Evolutionary conservation across 2,329 filamentous ascomycete species (phyloP), one percentile per base, ranked within the genome.

Genomic region (Apiospora malaysiana): DNA sequence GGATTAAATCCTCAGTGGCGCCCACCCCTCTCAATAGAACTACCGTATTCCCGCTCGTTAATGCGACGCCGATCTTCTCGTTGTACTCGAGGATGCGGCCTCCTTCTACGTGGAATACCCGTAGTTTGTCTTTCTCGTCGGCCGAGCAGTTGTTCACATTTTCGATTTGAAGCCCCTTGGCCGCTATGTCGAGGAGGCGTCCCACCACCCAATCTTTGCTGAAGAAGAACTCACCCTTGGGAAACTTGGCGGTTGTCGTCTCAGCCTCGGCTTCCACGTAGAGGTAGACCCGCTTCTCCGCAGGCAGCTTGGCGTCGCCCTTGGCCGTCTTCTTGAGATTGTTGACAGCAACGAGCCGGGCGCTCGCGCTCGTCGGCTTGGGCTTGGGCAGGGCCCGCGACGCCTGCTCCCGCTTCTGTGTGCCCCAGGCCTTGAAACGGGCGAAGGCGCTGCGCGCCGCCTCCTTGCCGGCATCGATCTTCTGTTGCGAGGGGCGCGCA

Each of bases 51-150:
- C 96, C 96, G 75, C 89, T 95, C 74, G 89, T 89, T 71, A 97
- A 85, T 40, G 86, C 87, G 69, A 86, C 85, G 5, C 94, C 94
- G 70, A 97, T 85, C 84, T 95, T 95, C 82, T 98, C 95, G 32
- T 88, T 90, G 77, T 97, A 99, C 72, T 96, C 95, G 73, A 99
- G 81, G 73, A 99, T 81, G 71, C 94, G 85, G 0, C 96, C 96
- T 0, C 92, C 93, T 79, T 99, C 95, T 0, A 99, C 93, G 79
- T 98, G 95, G 78, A 97, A 99, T 0, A 99, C 90, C 10, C 96
- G 85, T 74, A 99, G 80, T 81, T 92, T 92, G 71, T 94, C 91
- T 79, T 92, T 91, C 83, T 97, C 94, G 16, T 91, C 88, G 2
- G 87, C 88, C 0, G 90, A 91, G 75, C 92, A 87, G 77, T 97